Conservation (phyloP, 1,139 yeast species). For the Taiozyma sp. region DNA sequence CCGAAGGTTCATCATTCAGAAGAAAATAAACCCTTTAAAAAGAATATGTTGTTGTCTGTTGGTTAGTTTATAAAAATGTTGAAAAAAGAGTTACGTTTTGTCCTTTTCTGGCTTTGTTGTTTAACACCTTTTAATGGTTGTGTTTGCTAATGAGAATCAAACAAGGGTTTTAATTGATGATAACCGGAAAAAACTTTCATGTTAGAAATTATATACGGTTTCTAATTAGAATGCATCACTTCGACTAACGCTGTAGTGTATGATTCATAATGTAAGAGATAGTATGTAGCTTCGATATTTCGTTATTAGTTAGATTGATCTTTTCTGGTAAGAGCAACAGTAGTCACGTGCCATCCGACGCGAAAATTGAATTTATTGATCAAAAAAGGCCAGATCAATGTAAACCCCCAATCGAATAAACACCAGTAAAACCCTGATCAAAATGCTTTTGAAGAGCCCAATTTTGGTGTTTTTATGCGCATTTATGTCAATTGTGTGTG, state of each 20-base stretch:
- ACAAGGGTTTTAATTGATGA: conserved; percentile 1
- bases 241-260: not conserved
- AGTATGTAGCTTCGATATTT: too few relatives aligned
- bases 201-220: not conserved
- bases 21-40: conserved; percentile 61
- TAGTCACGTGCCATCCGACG: not conserved
- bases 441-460: not conserved
- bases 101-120: not conserved
- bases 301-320: not conserved
- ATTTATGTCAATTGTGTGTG: conserved; percentile 29
- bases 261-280: too few relatives aligned
- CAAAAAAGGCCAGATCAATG: not conserved
- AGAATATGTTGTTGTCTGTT: not conserved
- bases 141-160: conserved; percentile 1
- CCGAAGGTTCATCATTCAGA: conserved; percentile 99
- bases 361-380: not conserved
- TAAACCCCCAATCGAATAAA: not conserved
- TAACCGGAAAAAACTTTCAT: not conserved
- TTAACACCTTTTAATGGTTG: not conserved
- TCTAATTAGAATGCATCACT: conserved; percentile 6
- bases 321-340: not conserved
- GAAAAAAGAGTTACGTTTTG: not conserved
- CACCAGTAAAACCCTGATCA: not conserved
- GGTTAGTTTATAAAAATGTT: not conserved
- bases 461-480: not conserved